These are phyloP conservation scores for Cryptosporidium bovis DNA, from an alignment of 169 alveolate species.

Conservation along the genomic window DNA sequence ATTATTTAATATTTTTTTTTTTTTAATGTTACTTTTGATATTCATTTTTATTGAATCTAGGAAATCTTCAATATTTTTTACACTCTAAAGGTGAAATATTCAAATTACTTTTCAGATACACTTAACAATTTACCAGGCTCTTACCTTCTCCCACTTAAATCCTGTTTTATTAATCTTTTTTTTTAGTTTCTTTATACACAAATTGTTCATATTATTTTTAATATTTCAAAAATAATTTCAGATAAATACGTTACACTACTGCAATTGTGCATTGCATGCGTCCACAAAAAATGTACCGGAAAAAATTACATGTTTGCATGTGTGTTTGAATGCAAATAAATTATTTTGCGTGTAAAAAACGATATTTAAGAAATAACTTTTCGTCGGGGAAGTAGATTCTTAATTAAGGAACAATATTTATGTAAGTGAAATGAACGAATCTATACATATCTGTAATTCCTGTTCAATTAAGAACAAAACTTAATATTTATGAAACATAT, in stretches of 20 bases:
- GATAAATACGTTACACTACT: background rate
- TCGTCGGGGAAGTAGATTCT: too few relatives aligned
- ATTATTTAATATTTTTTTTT: background rate
- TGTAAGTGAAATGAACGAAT: too few relatives aligned
- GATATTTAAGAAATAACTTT: too few relatives aligned
- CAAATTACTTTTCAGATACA: background rate
- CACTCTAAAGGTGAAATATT: slow-evolving; percentile 5
- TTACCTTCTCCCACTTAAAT: slow-evolving; percentile 57
- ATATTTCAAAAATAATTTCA: background rate
- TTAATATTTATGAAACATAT: too few relatives aligned
- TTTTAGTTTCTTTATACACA: background rate
- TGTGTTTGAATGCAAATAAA: background rate
- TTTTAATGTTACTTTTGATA: slow-evolving; percentile 16
- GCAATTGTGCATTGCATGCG: slow-evolving; percentile 50
- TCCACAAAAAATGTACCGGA: slow-evolving; percentile 46
- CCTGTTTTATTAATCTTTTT: slow-evolving; percentile 45
- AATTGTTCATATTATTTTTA: slow-evolving; percentile 16
- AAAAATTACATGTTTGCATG: slow-evolving; percentile 41
- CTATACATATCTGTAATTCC: too few relatives aligned
- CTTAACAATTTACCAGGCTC: background rate
- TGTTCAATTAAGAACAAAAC: too few relatives aligned
- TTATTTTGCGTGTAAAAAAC: too few relatives aligned
- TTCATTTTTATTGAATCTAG: slow-evolving; percentile 36
- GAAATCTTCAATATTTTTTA: slow-evolving; percentile 29
- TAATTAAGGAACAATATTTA: too few relatives aligned